Percentiles rank a stretch among this genome's conserved stretches.
Evolutionary conservation across 495 filamentous ascomycete genomes (phyloP).

Genomic region (Jackrogersella multiformis): DNA sequence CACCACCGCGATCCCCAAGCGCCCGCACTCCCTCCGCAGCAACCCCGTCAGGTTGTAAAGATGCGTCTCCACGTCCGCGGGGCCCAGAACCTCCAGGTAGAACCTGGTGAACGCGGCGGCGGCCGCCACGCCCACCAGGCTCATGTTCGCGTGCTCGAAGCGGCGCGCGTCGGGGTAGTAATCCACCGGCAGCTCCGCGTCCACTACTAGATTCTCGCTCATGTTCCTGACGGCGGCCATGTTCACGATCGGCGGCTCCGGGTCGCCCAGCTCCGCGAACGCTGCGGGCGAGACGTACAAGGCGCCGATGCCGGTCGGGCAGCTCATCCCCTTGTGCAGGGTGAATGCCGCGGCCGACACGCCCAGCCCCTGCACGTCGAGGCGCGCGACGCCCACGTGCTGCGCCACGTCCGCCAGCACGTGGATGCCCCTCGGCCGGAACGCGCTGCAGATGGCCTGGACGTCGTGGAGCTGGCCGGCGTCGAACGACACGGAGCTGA

Average conservation of each 20-base stretch:
- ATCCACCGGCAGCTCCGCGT: slow-evolving; percentile 8
- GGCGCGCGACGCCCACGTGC: slow-evolving; percentile 35
- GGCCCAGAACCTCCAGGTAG: slow-evolving; percentile 30
- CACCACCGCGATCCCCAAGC: slow-evolving; percentile 23
- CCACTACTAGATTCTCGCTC: slow-evolving; percentile 8
- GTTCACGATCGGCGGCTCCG: slow-evolving; percentile 35
- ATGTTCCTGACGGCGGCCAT: slow-evolving; percentile 23
- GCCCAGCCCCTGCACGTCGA: slow-evolving; percentile 32
- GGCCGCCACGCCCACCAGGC: slow-evolving; percentile 25
- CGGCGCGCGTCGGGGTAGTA: slow-evolving; percentile 25
- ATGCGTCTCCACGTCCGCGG: slow-evolving; percentile 36
- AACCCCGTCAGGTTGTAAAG: slow-evolving; percentile 20
- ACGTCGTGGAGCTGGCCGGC: slow-evolving; percentile 35
- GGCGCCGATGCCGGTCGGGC: slow-evolving; percentile 36
- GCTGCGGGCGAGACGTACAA: slow-evolving; percentile 30
- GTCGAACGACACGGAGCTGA: slow-evolving; percentile 37
- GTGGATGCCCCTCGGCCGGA: slow-evolving; percentile 27
- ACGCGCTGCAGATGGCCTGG: slow-evolving; percentile 26
- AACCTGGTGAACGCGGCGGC: slow-evolving; percentile 32
- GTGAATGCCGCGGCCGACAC: slow-evolving; percentile 39
- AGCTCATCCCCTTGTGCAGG: slow-evolving; percentile 39
- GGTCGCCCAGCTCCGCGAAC: slow-evolving; percentile 19
- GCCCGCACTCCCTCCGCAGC: slow-evolving; percentile 18
- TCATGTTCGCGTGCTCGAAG: slow-evolving; percentile 42
- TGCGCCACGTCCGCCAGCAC: slow-evolving; percentile 36